phyloP scores from a whole-genome alignment of 75 land plant species.

The Adiantum capillusveneris region DNA sequence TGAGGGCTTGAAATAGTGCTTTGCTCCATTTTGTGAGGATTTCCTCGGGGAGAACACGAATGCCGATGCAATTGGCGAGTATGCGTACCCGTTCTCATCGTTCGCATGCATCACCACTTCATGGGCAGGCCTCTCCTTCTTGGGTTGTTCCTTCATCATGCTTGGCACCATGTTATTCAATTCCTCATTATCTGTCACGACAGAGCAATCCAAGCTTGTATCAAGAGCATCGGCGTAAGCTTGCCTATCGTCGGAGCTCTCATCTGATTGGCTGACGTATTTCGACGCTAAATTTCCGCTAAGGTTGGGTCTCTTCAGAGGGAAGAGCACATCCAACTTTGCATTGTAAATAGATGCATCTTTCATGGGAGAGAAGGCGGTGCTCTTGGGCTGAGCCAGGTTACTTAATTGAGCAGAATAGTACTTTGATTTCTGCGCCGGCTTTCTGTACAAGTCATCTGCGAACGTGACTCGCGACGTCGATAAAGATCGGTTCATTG shows the following conservation, averaged over 20 bases:
- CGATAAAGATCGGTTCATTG: neutral
- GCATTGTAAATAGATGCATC: neutral
- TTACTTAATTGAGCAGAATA: neutral
- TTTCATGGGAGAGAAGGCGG: too few relatives aligned
- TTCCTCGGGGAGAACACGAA: conserved; percentile 1
- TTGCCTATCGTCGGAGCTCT: neutral
- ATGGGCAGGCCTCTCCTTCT: neutral
- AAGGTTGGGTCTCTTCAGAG: neutral
- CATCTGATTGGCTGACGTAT: neutral
- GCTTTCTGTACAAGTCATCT: neutral
- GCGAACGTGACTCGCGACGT: neutral
- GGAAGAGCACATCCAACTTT: neutral
- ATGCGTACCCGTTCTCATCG: neutral
- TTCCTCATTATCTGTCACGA: too few relatives aligned
- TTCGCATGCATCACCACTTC: conserved; percentile 1
- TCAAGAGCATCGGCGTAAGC: neutral
- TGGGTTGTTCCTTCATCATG: too few relatives aligned
- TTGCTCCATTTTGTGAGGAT: neutral
- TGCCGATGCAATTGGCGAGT: neutral
- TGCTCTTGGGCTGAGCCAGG: neutral
- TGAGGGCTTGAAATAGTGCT: neutral
- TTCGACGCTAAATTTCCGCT: neutral
- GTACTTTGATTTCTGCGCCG: neutral
- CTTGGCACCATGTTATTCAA: too few relatives aligned
- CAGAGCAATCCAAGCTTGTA: too few relatives aligned